Base-by-base conservation (phyloP, 306 rosid species). In the Sophora flavescens region DNA sequence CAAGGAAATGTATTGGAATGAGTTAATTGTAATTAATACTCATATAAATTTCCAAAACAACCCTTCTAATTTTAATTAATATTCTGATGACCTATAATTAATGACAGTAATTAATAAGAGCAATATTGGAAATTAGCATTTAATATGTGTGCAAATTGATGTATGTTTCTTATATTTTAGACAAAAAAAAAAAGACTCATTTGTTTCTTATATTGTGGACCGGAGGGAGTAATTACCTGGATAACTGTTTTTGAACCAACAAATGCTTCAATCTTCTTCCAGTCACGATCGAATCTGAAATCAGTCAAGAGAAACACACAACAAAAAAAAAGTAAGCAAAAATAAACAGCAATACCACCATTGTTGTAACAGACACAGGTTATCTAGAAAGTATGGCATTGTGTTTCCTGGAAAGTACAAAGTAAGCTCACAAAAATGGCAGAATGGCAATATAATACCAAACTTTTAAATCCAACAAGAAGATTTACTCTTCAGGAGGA, bases 261-360 rank as follows among this genome's bases (percentile, higher is more conserved):
- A 86, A 88, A 96, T 63, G 99, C 98, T 89, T 89, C 97, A 79
- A 96, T 96, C 89, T 92, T 96, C 85, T 96, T 96, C 99, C 99
- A 96, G 83, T 96, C 99, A 35, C 99, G 98, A 76, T 92, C 97
- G 36, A 92, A 96, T 82, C 99, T 96, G 84, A 68, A 74, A 80
- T 6, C 54, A 80, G 52, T 39, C 51, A 69, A 7, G 12, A 59
- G 48, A 76, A 68, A 75, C 54, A 62, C 9, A 78, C 28, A 71
- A 47, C n/a, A 54, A 33, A 72, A 63, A 16, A 50, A 33, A 72
- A 63, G n/a, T 28, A 10, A 63, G 82, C 13, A 63, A 54, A 80
- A 53, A 26, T 63, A 48, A 18, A 58, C 18, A 59, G n/a, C 0
- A 38, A 70, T 52, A 39, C 33, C 36, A 63, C 52, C 16, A 39